Evolutionary conservation across 768 basidiomycete genomes (phyloP), one percentile per base, ranked within the genome.

Genomic region (Lactarius akahatsu): DNA sequence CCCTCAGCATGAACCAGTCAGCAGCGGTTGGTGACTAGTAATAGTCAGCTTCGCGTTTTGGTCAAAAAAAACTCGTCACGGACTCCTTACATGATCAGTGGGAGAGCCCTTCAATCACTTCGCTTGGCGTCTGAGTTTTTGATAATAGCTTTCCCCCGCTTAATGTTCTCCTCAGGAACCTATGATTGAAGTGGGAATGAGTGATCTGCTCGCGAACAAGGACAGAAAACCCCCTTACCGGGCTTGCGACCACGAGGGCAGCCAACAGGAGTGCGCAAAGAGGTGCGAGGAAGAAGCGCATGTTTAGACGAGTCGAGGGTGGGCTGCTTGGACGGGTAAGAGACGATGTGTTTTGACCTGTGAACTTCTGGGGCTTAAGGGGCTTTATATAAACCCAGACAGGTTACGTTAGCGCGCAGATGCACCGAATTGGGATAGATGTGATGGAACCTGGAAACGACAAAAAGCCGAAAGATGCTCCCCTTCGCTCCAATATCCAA

Each of bases 211-310:
- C n/a, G n/a, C n/a, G n/a, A n/a, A n/a, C n/a, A n/a, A n/a, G n/a
- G n/a, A n/a, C n/a, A n/a, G n/a, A n/a, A n/a, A n/a, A n/a, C n/a
- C n/a, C n/a, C n/a, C 66, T 67, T 23, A 67, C 66, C 2, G 66
- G 66, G 6, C 1, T 8, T 16, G 66, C 62, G 28, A 59, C 26
- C 2, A 60, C 66, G 30, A 67, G 34, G 10, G 58, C 4, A 45
- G 54, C 62, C 18, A 67, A 26, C 4, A 63, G 4, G 41, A 67
- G 66, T 7, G 52, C 26, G 6, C 32, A 47, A 43, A 67, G 28
- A 0, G 62, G n/a, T 13, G 26, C 43, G 10, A 55, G 41, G 58
- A 63, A 20, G 54, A 67, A 63, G 10, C 66, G 66, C 66, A 67
- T 67, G 20, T 40, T 67, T 0, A 4, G 26, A 28, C 4, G 32